A percentile compares a stretch with the other conserved stretches of the same genome.
Evolutionary conservation across 352 stramenopile species (phyloP).

Genomic region (Phytophthora quininea): DNA sequence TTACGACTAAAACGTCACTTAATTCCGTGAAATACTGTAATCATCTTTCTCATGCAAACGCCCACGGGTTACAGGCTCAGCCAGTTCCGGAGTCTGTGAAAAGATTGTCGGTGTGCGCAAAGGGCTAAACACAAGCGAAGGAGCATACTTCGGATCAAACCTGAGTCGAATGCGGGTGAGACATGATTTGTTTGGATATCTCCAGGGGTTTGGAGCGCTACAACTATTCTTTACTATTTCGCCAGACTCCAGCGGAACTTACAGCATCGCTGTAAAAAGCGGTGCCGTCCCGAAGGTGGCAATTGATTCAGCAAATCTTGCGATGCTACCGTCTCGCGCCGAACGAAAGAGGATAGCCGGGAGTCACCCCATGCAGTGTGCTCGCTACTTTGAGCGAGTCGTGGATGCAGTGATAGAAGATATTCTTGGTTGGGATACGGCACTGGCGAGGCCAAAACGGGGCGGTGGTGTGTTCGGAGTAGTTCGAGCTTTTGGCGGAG

Average conservation of each 20-base stretch:
- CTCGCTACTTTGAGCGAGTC: constrained; percentile 21
- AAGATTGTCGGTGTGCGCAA: constrained; percentile 21
- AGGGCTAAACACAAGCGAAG: constrained; percentile 13
- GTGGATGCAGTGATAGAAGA: constrained; percentile 22
- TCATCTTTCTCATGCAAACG: constrained; percentile 1
- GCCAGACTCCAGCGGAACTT: constrained; percentile 25
- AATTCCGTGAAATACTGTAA: constrained; percentile 14
- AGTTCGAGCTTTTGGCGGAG: constrained; percentile 26
- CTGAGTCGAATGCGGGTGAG: constrained; percentile 12
- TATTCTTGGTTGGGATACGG: constrained; percentile 29
- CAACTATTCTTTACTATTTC: constrained; percentile 39
- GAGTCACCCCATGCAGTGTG: constrained; percentile 26
- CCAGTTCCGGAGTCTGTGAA: not conserved
- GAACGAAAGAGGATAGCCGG: constrained; percentile 21
- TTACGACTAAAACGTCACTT: not conserved
- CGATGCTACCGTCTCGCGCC: constrained; percentile 17
- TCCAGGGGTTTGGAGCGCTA: constrained; percentile 23
- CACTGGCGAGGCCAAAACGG: not conserved
- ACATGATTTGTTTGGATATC: constrained; percentile 26
- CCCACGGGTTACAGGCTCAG: not conserved
- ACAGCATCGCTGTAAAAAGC: constrained; percentile 19
- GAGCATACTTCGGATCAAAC: constrained; percentile 27
- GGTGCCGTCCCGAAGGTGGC: not conserved
- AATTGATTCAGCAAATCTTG: constrained; percentile 12
- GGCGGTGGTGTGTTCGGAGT: constrained; percentile 34